Percentiles rank a stretch among this genome's conserved stretches.
Conservation (phyloP, 2,329 filamentous ascomycete genomes). For the Trichoderma citrinoviride region DNA sequence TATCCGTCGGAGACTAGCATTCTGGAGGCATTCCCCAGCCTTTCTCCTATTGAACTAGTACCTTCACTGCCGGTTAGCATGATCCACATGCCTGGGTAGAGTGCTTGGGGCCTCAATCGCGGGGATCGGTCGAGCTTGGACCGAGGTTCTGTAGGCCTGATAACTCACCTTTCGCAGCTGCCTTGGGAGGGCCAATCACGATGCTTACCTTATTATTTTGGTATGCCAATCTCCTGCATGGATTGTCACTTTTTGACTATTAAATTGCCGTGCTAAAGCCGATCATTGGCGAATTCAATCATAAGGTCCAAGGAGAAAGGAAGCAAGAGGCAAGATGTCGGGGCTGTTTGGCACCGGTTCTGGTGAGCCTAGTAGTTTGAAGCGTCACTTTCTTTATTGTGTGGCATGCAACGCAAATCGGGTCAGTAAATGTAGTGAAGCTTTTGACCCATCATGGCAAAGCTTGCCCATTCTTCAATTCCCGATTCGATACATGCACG, state of each 20-base stretch:
- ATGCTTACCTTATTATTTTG: neutral
- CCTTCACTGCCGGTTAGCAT: neutral
- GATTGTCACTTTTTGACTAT: neutral
- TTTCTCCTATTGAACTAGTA: neutral
- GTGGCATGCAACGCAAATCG: too few relatives aligned
- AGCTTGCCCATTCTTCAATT: too few relatives aligned
- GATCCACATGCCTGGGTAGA: neutral
- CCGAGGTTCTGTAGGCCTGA: neutral
- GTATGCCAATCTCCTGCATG: neutral
- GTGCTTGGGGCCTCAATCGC: neutral
- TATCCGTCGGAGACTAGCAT: neutral
- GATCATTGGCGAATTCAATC: neutral
- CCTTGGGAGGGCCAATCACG: neutral
- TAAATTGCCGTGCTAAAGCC: neutral
- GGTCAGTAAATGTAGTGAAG: too few relatives aligned
- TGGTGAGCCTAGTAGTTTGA: too few relatives aligned
- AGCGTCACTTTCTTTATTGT: too few relatives aligned
- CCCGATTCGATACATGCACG: too few relatives aligned
- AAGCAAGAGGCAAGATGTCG: too few relatives aligned
- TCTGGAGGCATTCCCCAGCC: neutral
- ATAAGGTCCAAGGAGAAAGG: too few relatives aligned
- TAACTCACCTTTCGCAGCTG: neutral
- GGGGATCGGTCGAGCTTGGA: neutral
- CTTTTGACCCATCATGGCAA: too few relatives aligned
- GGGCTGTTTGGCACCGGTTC: too few relatives aligned